Evolutionary conservation across 306 rosid genomes (phyloP), one percentile per base, ranked within the genome.

Genomic region (Mucuna pruriens): DNA sequence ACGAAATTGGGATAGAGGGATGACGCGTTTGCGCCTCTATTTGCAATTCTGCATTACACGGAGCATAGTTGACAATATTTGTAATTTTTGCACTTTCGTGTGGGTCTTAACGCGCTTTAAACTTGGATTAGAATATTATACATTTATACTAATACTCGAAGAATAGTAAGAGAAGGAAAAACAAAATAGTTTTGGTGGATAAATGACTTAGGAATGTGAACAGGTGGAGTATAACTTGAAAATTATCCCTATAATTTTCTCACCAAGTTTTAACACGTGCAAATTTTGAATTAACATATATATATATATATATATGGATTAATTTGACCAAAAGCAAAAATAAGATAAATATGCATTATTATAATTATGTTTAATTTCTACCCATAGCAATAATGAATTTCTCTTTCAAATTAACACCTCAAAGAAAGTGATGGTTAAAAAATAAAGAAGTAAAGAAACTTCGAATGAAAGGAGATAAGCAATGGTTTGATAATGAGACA

Each of bases 21-120:
- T 74, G 64, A 42, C 48, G 45, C 8, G 25, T 57, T 16, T 9
- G 60, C 10, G 22, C 25, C 16, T 42, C 58, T 48, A 2, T 45
- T 13, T 71, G 57, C 55, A 36, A 69, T 29, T 29, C 31, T 29
- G 31, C 31, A 42, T 55, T 13, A 51, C 71, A 44, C 46, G 38
- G 52, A 55, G 39, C 19, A 39, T 49, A 48, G 54, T 40, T 81
- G 84, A 81, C 67, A 17, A 0, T 36, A n/a, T n/a, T 49, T 55
- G 60, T 64, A 13, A 4, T 44, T 19, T 67, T 34, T 23, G 3
- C 38, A 40, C 71, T 68, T 74, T 40, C 10, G 25, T 45, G 82
- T 49, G 81, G 73, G 60, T 62, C 75, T 78, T 77, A 78, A 54
- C 86, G 82, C 84, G 85, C 76, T 26, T 44, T 20, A 22, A 20